phyloP scores from a whole-genome alignment of 2,329 filamentous ascomycete genomes.

The Teratosphaeria gauchensis region DNA sequence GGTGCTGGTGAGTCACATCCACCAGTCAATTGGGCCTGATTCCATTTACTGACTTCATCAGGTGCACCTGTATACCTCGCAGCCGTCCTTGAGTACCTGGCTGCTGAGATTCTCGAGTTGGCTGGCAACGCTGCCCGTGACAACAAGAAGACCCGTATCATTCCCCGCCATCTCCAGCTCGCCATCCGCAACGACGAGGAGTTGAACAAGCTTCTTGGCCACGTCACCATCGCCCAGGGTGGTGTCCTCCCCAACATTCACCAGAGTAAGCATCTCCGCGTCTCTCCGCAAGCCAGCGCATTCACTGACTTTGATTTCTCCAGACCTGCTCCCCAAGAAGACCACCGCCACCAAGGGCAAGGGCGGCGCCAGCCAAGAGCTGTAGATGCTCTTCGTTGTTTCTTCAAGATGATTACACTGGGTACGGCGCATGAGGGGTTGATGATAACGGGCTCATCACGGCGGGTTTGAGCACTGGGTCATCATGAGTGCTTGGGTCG shows the following conservation, averaged over 20 bases:
- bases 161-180: constrained; percentile 95
- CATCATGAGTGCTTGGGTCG: constrained; percentile 5
- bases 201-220: constrained; percentile 95
- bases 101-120: constrained; percentile 96
- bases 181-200: constrained; percentile 99
- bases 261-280: constrained; percentile 60
- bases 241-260: constrained; percentile 96
- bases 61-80: constrained; percentile 92
- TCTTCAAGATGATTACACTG: constrained; percentile 17
- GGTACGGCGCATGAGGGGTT: constrained; percentile 23
- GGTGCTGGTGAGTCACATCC: constrained; percentile 62
- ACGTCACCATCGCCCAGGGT: constrained; percentile 94
- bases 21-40: neutral
- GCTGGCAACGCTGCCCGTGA: constrained; percentile 97
- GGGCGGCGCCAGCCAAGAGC: constrained; percentile 82
- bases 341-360: constrained; percentile 71
- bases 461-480: constrained; percentile 22
- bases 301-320: constrained; percentile 31
- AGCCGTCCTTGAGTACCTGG: constrained; percentile 95
- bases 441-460: constrained; percentile 28
- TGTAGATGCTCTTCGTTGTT: constrained; percentile 50
- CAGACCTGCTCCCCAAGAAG: constrained; percentile 99
- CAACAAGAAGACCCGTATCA: constrained; percentile 99
- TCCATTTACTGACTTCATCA: constrained; percentile 24
- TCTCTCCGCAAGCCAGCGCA: neutral